phyloP scores from a whole-genome alignment of 352 stramenopile genomes.

The Globisporangium cystogenes region DNA sequence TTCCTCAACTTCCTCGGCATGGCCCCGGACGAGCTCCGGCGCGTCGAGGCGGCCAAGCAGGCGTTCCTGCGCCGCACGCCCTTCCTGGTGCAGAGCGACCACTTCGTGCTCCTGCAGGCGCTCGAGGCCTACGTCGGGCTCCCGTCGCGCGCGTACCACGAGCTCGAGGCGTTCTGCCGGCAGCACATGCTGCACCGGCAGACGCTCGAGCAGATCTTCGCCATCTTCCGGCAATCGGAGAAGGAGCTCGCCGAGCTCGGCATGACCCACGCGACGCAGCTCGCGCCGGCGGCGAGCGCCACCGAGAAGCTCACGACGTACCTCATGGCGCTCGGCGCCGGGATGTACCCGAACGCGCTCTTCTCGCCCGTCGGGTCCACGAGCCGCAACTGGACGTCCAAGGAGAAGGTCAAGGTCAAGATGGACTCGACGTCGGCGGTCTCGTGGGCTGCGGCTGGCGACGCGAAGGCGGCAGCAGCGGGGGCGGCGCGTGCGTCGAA shows the following conservation, averaged over 20 bases:
- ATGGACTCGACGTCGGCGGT: constrained; percentile 58
- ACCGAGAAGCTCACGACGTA: constrained; percentile 39
- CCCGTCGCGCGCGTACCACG: constrained; percentile 24
- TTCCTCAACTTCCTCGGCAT: constrained; percentile 73
- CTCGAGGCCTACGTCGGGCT: constrained; percentile 53
- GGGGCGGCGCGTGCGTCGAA: constrained; percentile 14
- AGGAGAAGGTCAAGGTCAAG: constrained; percentile 79
- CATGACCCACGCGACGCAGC: constrained; percentile 38
- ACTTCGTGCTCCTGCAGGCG: constrained; percentile 63
- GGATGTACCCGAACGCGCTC: constrained; percentile 75
- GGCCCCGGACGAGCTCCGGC: constrained; percentile 44
- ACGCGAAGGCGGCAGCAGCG: constrained; percentile 17
- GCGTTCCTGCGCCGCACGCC: constrained; percentile 36
- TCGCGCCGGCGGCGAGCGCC: constrained; percentile 16
- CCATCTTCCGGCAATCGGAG: constrained; percentile 64
- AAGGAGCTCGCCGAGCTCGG: constrained; percentile 52
- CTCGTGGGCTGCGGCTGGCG: constrained; percentile 14
- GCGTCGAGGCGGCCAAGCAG: constrained; percentile 52
- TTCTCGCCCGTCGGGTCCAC: constrained; percentile 28
- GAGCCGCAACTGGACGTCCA: constrained; percentile 67
- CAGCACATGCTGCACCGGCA: constrained; percentile 55
- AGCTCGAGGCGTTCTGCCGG: constrained; percentile 55
- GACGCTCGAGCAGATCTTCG: constrained; percentile 57
- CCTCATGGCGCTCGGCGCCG: constrained; percentile 59
- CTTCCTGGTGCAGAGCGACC: constrained; percentile 54